Conservation (phyloP, 768 basidiomycete genomes). For the Nidula microcarpa region DNA sequence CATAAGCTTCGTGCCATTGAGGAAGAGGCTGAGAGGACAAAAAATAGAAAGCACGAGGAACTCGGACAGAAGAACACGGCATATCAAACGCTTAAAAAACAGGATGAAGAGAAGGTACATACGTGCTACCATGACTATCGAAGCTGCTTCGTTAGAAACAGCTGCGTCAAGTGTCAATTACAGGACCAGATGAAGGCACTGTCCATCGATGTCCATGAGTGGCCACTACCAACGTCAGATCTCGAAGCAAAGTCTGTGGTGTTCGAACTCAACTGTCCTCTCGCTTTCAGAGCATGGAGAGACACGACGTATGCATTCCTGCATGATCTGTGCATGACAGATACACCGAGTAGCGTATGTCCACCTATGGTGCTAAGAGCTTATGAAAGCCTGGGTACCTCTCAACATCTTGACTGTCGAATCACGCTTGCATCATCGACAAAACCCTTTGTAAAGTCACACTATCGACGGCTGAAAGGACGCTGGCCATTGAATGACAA, state of each 20-base stretch:
- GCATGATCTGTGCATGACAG: conserved; percentile 24
- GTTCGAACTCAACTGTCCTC: conserved; percentile 40
- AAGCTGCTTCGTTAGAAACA: neutral
- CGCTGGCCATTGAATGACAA: conserved; percentile 9
- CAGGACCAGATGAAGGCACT: conserved; percentile 9
- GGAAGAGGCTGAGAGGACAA: conserved; percentile 11
- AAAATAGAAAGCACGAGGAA: conserved; percentile 18
- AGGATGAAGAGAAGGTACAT: conserved; percentile 7
- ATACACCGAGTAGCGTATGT: neutral
- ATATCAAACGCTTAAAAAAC: conserved; percentile 10
- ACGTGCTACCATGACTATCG: neutral
- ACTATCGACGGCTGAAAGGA: conserved; percentile 16
- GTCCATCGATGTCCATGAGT: conserved; percentile 35
- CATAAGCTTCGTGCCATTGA: conserved; percentile 22
- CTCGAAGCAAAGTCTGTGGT: conserved; percentile 22
- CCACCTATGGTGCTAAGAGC: conserved; percentile 5
- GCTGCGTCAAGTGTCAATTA: conserved; percentile 24
- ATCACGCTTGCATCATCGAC: conserved; percentile 31
- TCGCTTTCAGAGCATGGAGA: conserved; percentile 40
- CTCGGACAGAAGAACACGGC: conserved; percentile 13
- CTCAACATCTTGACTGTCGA: conserved; percentile 8
- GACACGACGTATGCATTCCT: conserved; percentile 33
- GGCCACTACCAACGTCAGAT: conserved; percentile 35
- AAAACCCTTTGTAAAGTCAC: conserved; percentile 25
- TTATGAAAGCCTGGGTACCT: conserved; percentile 2